A percentile compares a stretch with the other conserved stretches of the same genome.
These are phyloP conservation scores for Solanum neorickii DNA, from an alignment of 257 asterid species.

Conservation along the genomic window DNA sequence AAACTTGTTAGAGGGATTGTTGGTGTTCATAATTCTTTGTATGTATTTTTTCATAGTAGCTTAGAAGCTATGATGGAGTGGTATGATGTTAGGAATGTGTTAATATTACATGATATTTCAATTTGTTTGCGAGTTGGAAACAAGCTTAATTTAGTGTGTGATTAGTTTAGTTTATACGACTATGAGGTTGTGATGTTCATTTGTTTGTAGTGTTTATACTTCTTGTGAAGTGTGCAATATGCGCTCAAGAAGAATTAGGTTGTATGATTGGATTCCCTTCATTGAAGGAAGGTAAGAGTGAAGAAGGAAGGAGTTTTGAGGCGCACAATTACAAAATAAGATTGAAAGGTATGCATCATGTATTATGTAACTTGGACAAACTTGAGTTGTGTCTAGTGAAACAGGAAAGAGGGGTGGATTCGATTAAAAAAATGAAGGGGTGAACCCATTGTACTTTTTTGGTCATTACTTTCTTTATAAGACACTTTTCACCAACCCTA, in stretches of 20 bases:
- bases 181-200: too few relatives aligned
- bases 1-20: constrained; percentile 25
- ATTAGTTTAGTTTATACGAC: background rate
- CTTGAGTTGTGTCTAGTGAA: too few relatives aligned
- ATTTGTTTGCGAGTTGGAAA: background rate
- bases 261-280: constrained; percentile 12
- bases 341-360: too few relatives aligned
- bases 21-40: constrained; percentile 34
- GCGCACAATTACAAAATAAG: background rate
- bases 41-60: constrained; percentile 28
- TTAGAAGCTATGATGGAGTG: constrained; percentile 1
- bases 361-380: too few relatives aligned
- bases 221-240: background rate
- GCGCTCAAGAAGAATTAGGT: background rate
- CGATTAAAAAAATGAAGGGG: background rate
- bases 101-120: background rate
- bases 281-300: background rate
- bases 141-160: constrained; percentile 9
- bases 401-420: background rate
- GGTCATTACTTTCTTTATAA: too few relatives aligned
- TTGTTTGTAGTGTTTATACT: too few relatives aligned
- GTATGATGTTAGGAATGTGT: background rate
- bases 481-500: too few relatives aligned
- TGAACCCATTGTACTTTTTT: background rate
- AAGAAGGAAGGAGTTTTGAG: background rate